phyloP scores from a whole-genome alignment of 2,329 filamentous ascomycete species.

The Leptographium wingfieldii region DNA sequence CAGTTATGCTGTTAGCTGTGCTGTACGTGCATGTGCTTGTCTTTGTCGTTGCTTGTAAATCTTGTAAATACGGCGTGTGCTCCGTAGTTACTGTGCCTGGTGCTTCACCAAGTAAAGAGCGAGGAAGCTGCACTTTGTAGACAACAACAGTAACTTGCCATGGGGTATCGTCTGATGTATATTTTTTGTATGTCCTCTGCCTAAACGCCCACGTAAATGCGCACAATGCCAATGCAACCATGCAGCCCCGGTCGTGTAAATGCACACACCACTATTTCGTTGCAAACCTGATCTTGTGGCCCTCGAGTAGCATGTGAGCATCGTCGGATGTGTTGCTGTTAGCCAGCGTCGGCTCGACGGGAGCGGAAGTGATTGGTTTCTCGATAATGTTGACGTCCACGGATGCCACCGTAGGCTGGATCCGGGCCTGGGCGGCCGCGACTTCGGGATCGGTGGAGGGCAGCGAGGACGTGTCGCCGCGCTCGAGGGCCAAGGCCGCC shows the following conservation, averaged over 20 bases:
- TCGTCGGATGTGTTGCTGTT: slow-evolving; percentile 20
- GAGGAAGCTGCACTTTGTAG: too few relatives aligned
- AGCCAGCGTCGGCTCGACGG: slow-evolving; percentile 25
- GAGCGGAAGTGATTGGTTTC: slow-evolving; percentile 30
- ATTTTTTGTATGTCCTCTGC: background rate
- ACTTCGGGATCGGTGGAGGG: slow-evolving; percentile 29
- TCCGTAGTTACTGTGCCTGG: background rate
- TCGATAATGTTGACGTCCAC: slow-evolving; percentile 39
- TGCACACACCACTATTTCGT: background rate
- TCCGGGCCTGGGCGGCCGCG: slow-evolving; percentile 21
- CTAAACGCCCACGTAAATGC: background rate
- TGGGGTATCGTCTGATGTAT: background rate
- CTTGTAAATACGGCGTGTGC: too few relatives aligned
- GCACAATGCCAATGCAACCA: background rate
- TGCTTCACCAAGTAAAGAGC: background rate
- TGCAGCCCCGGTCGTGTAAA: too few relatives aligned
- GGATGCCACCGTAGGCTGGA: slow-evolving; percentile 22
- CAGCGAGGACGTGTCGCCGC: slow-evolving; percentile 35
- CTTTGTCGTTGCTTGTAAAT: too few relatives aligned
- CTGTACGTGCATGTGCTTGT: background rate
- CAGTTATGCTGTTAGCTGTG: too few relatives aligned
- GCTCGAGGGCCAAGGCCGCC: slow-evolving; percentile 36
- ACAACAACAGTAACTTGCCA: too few relatives aligned
- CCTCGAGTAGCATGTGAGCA: slow-evolving; percentile 35
- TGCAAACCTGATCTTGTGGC: slow-evolving; percentile 24